phyloP scores from a whole-genome alignment of 768 basidiomycete genomes.

The Boletus patriciae region DNA sequence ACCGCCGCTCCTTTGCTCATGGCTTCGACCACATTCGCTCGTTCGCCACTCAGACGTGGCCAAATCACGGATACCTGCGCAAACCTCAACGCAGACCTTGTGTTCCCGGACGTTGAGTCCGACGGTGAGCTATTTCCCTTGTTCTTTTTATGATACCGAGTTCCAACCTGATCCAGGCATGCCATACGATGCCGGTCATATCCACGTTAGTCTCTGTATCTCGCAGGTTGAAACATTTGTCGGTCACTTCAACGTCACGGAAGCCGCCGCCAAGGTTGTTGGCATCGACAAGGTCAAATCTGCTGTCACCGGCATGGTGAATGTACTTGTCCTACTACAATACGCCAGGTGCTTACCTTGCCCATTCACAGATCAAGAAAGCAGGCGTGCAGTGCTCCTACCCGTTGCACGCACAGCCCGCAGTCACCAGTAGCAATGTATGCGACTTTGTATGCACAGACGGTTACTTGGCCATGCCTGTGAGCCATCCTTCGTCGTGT shows the following conservation, averaged over 20 bases:
- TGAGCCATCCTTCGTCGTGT: slow-evolving; percentile 24
- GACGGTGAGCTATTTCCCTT: slow-evolving; percentile 6
- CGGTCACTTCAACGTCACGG: slow-evolving; percentile 21
- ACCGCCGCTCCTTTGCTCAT: slow-evolving; percentile 20
- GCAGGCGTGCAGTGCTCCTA: slow-evolving; percentile 30
- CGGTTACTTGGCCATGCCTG: slow-evolving; percentile 26
- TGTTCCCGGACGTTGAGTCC: slow-evolving; percentile 13
- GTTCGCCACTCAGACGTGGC: slow-evolving; percentile 10
- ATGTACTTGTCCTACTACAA: background rate
- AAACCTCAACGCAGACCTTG: slow-evolving; percentile 15
- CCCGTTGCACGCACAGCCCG: slow-evolving; percentile 30
- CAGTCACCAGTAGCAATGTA: slow-evolving; percentile 15
- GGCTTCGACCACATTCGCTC: slow-evolving; percentile 18
- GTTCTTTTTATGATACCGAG: too few relatives aligned
- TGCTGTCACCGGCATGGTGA: slow-evolving; percentile 26
- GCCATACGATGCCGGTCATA: slow-evolving; percentile 23
- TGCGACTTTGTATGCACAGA: slow-evolving; percentile 34
- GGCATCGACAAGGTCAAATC: slow-evolving; percentile 24
- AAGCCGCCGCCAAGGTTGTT: slow-evolving; percentile 23
- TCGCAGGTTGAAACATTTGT: slow-evolving; percentile 29
- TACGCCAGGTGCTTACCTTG: background rate
- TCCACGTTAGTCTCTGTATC: slow-evolving; percentile 32
- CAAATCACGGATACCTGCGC: slow-evolving; percentile 15
- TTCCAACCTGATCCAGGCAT: slow-evolving; percentile 11
- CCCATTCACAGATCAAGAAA: slow-evolving; percentile 23